Evolutionary conservation across 495 filamentous ascomycete genomes (phyloP).

Genomic region (Aspergillus wentii): DNA sequence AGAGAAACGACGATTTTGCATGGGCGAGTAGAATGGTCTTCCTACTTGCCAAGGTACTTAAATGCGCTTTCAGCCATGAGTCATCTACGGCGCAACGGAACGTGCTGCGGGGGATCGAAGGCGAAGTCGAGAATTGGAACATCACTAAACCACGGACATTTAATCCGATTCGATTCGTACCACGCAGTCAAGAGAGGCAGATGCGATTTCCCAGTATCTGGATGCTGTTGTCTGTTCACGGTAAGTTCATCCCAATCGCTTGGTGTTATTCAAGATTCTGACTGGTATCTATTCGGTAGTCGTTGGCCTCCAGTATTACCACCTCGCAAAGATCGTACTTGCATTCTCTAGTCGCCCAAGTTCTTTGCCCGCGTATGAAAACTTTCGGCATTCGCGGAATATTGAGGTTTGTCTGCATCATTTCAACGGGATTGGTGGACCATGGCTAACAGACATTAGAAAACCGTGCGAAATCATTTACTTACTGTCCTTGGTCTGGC

Average conservation of each 20-base stretch:
- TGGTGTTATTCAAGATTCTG: neutral
- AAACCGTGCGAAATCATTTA: slow-evolving; percentile 19
- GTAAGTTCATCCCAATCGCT: slow-evolving; percentile 6
- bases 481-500: slow-evolving; percentile 22
- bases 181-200: slow-evolving; percentile 6
- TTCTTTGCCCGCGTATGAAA: slow-evolving; percentile 15
- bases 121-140: slow-evolving; percentile 21
- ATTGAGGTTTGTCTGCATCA: slow-evolving; percentile 13
- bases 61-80: slow-evolving; percentile 12
- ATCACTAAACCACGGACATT: slow-evolving; percentile 20
- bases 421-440: neutral
- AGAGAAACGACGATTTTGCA: slow-evolving; percentile 23
- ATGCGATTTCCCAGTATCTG: slow-evolving; percentile 18
- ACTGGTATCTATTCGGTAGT: slow-evolving; percentile 5
- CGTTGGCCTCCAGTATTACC: slow-evolving; percentile 27
- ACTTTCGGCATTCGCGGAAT: slow-evolving; percentile 15
- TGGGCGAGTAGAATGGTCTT: slow-evolving; percentile 27
- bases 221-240: slow-evolving; percentile 28
- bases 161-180: slow-evolving; percentile 13
- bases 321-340: slow-evolving; percentile 26
- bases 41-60: slow-evolving; percentile 19
- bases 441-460: slow-evolving; percentile 9
- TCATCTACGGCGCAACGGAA: neutral
- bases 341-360: slow-evolving; percentile 13
- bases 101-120: neutral